Percentiles rank a stretch among this genome's conserved stretches.
Conservation (phyloP, 1,284 basidiomycete species). For the Tranzscheliella williamsii region DNA sequence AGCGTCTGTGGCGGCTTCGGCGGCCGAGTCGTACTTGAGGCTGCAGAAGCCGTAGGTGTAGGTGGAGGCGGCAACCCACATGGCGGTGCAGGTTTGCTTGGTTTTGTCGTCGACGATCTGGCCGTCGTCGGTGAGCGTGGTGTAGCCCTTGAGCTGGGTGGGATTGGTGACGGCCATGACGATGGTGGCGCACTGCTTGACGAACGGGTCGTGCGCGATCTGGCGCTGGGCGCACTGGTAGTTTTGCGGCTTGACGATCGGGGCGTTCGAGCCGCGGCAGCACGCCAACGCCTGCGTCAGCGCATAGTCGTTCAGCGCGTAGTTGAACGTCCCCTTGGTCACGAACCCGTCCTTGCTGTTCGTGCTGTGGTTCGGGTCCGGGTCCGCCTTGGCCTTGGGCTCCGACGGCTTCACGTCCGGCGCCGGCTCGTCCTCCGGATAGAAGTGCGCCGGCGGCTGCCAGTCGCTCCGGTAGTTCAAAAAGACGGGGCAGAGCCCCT, state of each 20-base stretch:
- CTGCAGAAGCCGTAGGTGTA: conserved; percentile 31
- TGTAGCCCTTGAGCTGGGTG: conserved; percentile 11
- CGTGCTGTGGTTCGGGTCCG: conserved; percentile 3
- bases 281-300: conserved; percentile 17
- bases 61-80: conserved; percentile 15
- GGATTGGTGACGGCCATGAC: conserved; percentile 11
- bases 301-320: conserved; percentile 19
- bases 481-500: conserved; percentile 18
- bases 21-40: conserved; percentile 14
- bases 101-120: conserved; percentile 24
- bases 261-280: conserved; percentile 7
- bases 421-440: no score
- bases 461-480: conserved; percentile 15
- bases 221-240: conserved; percentile 26
- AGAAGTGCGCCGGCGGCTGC: no score
- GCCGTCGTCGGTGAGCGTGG: conserved; percentile 5
- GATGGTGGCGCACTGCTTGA: conserved; percentile 17
- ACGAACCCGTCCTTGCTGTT: conserved; percentile 27
- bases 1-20: conserved; percentile 6
- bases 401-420: no score
- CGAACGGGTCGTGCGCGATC: conserved; percentile 4
- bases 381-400: background rate
- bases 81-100: conserved; percentile 14
- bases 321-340: conserved; percentile 14
- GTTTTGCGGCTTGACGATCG: conserved; percentile 9